Base-by-base conservation (phyloP, 192 early-diverging fungal genomes). In the Mortierella alpina region DNA sequence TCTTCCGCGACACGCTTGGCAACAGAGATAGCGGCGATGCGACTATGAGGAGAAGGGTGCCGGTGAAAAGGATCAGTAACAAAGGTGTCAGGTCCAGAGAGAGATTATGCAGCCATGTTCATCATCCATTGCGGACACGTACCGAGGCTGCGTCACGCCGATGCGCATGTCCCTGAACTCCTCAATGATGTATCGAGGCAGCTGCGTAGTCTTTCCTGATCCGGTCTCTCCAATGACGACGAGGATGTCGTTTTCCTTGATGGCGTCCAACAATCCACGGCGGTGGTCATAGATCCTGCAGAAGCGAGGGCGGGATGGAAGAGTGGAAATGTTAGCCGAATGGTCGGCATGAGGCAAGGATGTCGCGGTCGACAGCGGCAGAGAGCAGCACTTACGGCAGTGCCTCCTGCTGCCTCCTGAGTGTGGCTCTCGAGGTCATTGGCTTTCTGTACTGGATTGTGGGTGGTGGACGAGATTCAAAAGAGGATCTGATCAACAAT, bases 1-100 rank as follows among this genome's bases (percentile, higher is more conserved):
- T 99, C 98, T 75, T 98, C 96, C 49, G 93, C 93, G 10, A 99
- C 98, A 47, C 98, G 96, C 82, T 95, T 98, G 41, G 97, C 95
- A 8, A 98, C 97, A 11, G 95, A 92, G 17, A 95, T 93, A 13
- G 93, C 94, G 0, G 94, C 94, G 62, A 96, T 95, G 31, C 95
- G 90, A 15, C 95, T 91, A 58, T 15, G 60, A 41, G 15, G 48
- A 41, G 39, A 2, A 54, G 42, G 41, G 8, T 0, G 59, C n/a
- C 49, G 14, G 39, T 63, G 5, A 46, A 47, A 1, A 23, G 8
- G 6, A 31, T 2, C 40, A 17, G 20, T 15, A 39, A 42, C 40
- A 74, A 12, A 41, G 15, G 20, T 22, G n/a, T 39, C 41, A 14
- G 23, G 57, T 46, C 22, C 14, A 20, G 70, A 51, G 15, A 14